These are phyloP conservation scores for Parascedosporium putredinis DNA, from an alignment of 2,329 filamentous ascomycete species.

Conservation along the genomic window DNA sequence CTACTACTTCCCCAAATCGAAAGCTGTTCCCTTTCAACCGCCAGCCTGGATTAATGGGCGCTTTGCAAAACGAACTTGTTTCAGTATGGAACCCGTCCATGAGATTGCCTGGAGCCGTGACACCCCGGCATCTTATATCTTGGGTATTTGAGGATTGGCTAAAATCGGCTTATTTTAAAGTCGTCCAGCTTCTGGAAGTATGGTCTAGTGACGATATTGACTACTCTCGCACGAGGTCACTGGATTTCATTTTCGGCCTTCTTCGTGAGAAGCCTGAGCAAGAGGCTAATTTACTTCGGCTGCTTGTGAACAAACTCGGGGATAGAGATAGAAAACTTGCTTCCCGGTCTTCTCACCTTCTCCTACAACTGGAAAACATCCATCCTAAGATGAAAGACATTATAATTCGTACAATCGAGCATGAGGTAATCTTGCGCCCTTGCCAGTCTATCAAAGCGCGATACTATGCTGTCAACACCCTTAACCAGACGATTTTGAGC, in stretches of 20 bases:
- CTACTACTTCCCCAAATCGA: slow-evolving; percentile 72
- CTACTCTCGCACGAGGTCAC: slow-evolving; percentile 75
- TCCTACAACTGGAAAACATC: slow-evolving; percentile 80
- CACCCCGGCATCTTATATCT: slow-evolving; percentile 66
- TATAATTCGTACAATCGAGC: slow-evolving; percentile 75
- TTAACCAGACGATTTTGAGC: slow-evolving; percentile 93
- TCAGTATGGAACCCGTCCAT: slow-evolving; percentile 58
- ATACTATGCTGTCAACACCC: slow-evolving; percentile 91
- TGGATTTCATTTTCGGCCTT: slow-evolving; percentile 86
- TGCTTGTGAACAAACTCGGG: slow-evolving; percentile 93
- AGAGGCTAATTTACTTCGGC: slow-evolving; percentile 81
- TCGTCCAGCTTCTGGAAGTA: slow-evolving; percentile 79
- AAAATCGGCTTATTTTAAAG: slow-evolving; percentile 86
- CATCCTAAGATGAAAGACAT: slow-evolving; percentile 92
- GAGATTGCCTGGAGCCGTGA: slow-evolving; percentile 61
- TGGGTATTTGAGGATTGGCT: slow-evolving; percentile 96
- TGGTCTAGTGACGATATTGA: slow-evolving; percentile 96
- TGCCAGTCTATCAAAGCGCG: slow-evolving; percentile 81
- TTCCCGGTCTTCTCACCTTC: slow-evolving; percentile 81
- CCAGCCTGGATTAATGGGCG: slow-evolving; percentile 66
- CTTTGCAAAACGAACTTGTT: slow-evolving; percentile 51
- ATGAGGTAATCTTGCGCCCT: slow-evolving; percentile 76
- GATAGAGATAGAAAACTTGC: slow-evolving; percentile 93
- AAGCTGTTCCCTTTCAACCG: slow-evolving; percentile 69
- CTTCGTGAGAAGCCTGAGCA: slow-evolving; percentile 95